Conservation (phyloP, 208 protist species). For the Acanthamoeba triangularis region DNA sequence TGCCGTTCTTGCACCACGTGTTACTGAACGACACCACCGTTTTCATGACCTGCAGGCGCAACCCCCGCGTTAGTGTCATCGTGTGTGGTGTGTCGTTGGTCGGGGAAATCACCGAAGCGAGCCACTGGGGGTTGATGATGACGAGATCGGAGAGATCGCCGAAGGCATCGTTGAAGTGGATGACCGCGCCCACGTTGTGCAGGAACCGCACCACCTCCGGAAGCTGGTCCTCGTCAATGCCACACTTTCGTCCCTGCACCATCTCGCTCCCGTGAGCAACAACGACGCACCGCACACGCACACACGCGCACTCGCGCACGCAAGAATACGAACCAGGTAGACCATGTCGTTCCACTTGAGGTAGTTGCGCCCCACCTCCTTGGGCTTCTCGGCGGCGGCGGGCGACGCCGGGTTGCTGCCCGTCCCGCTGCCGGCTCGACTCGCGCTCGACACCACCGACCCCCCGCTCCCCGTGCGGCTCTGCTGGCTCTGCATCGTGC, state of each 20-base stretch:
- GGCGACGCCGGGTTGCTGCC: no score
- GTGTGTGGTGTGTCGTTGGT: not conserved
- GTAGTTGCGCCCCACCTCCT: constrained; percentile 25
- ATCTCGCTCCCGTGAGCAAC: not conserved
- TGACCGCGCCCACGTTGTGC: constrained; percentile 55
- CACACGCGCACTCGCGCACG: not conserved
- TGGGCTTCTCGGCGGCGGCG: not conserved
- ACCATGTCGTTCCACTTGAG: constrained; percentile 42
- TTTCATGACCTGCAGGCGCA: not conserved
- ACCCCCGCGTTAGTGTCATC: not conserved
- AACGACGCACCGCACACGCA: not conserved
- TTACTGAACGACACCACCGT: constrained; percentile 63
- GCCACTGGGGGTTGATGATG: constrained; percentile 66
- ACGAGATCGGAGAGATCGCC: constrained; percentile 41
- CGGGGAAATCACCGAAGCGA: not conserved
- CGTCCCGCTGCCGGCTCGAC: not conserved
- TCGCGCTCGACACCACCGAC: no score
- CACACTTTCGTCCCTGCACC: not conserved
- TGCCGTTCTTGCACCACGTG: constrained; percentile 70
- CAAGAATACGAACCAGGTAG: not conserved
- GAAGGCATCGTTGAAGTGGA: constrained; percentile 23
- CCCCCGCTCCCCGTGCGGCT: no score
- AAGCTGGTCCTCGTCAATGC: constrained; percentile 19
- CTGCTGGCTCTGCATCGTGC: no score
- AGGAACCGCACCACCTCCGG: constrained; percentile 47